Base-by-base conservation (phyloP, 495 filamentous ascomycete species). In the Recurvomyces mirabilis region DNA sequence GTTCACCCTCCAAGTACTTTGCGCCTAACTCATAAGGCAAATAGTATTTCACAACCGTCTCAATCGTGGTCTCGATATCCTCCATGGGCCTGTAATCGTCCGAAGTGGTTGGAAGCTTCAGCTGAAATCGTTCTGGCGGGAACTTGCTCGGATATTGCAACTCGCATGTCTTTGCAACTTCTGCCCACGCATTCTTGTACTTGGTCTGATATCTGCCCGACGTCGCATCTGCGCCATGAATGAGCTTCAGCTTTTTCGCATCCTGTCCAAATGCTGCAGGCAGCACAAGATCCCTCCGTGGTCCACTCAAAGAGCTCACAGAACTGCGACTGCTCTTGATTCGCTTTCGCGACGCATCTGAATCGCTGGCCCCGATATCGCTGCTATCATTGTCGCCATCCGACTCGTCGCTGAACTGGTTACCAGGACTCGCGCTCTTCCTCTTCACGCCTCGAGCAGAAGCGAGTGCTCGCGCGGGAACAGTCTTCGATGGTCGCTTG, bases 71-170 rank as follows among this genome's bases (percentile, higher is more conserved):
- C 41, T 81, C 68, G 48, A 95, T 94, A 51, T 96, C 91, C 53
- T 81, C 75, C 43, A 88, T 64, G 4, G 87, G 81, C 50, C 85
- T 79, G 65, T 94, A 94, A 54, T 91, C 77, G 43, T 80, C 72
- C 23, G 67, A 74, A 47, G 76, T 77, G 23, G 31, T 41, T 13
- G 84, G 79, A 40, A 72, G 73, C 23, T 88, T 81, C 6, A 88
- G 74, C 43, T 89, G 70, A 55, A 86, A 96, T 51, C 51, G 41
- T 34, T 66, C 63, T 11, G 46, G 52, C 9, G 28, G 32, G 10
- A 39, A 40, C 5, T 35, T 19, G 45, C 61, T 63, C 11, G 63
- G 63, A 34, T 66, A 66, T 42, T 63, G 58, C 28, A 66, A 60
- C 54, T 61, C 54, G 21, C 63, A 38, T 3, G 40, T 52, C 14